These are phyloP conservation scores for Peronospora belbahrii DNA, from an alignment of 352 stramenopile species.

Conservation along the genomic window DNA sequence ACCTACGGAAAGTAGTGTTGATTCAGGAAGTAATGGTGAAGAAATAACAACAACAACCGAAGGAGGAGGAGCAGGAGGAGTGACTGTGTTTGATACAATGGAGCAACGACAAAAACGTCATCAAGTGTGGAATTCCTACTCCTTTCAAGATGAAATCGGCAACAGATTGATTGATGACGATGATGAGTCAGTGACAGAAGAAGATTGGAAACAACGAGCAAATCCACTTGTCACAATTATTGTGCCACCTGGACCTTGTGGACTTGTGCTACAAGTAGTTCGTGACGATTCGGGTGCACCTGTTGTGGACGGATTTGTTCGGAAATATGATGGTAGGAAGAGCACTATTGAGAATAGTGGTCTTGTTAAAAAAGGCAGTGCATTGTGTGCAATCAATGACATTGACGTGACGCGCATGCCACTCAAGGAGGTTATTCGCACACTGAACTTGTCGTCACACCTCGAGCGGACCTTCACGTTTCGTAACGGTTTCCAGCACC, in stretches of 20 bases:
- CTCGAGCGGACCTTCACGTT: slow-evolving; percentile 72
- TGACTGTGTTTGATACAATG: not conserved
- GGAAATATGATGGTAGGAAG: slow-evolving; percentile 53
- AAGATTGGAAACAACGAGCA: slow-evolving; percentile 59
- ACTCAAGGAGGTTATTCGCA: slow-evolving; percentile 59
- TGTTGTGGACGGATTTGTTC: slow-evolving; percentile 69
- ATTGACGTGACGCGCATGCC: slow-evolving; percentile 60
- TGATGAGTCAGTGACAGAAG: slow-evolving; percentile 41
- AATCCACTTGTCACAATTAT: slow-evolving; percentile 63
- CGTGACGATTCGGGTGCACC: slow-evolving; percentile 33
- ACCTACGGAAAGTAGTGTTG: slow-evolving; percentile 22
- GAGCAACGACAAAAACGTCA: slow-evolving; percentile 6
- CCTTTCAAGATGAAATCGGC: slow-evolving; percentile 17
- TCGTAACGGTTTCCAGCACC: slow-evolving; percentile 32
- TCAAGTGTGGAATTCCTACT: slow-evolving; percentile 20
- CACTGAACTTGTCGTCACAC: slow-evolving; percentile 65
- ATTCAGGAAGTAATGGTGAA: slow-evolving; percentile 14
- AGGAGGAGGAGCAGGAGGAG: not conserved
- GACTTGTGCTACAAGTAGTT: slow-evolving; percentile 56
- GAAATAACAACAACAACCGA: too few relatives aligned
- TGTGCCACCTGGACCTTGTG: slow-evolving; percentile 61
- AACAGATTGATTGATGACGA: slow-evolving; percentile 27
- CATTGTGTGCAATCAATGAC: slow-evolving; percentile 74
- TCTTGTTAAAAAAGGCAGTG: slow-evolving; percentile 54
- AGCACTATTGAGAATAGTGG: slow-evolving; percentile 71